Base-by-base conservation (phyloP, 2,329 filamentous ascomycete genomes). In the Thyridium curvatum region DNA sequence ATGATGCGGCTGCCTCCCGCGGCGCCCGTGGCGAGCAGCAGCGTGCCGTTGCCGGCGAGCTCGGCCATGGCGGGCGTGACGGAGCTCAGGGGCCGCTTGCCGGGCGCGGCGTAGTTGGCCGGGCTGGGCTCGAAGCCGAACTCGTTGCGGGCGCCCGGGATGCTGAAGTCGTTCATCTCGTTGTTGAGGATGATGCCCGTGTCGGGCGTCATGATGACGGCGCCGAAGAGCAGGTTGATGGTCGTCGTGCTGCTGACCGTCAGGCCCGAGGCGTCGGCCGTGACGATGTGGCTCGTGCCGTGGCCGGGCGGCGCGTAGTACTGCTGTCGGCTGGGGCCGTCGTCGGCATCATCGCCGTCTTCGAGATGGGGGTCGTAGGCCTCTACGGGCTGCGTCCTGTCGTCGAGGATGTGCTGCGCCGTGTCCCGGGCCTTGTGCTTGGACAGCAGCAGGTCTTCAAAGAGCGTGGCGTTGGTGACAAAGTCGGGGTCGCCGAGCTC, bases 1-100 rank as follows among this genome's bases (percentile, higher is more conserved):
- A 88, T 91, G 58, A 95, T 95, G 4, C 86, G 73, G 32, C 82
- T 87, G 0, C 90, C 90, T 1, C 90, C 90, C 0, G 89, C 88
- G 0, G 86, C 79, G 4, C 88, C 88, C 0, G 85, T 77, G 14
- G 82, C 70, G 43, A 90, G 75, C 54, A 83, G 86, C 0, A 94
- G 68, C 3, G 69, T 72, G 0, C 81, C 77, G 41, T 89, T 79
- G 1, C 30, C 16, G 6, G 75, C 62, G 18, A 78, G 71, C 51
- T 90, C 86, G 40, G 84, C 83, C 32, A 96, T 94, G 21, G 87
- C 69, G 4, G 90, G 88, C 0, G 84, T 80, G 49, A 93, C 89
- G 45, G 84, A 90, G 2, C 84, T 90, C 4, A 96, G 67, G 0
- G 90, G 88, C 0, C 91, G 78, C 61, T 96, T 96, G 35, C 78